phyloP scores from a whole-genome alignment of 805 yeast genomes.

The Ogataea paraovalis region DNA sequence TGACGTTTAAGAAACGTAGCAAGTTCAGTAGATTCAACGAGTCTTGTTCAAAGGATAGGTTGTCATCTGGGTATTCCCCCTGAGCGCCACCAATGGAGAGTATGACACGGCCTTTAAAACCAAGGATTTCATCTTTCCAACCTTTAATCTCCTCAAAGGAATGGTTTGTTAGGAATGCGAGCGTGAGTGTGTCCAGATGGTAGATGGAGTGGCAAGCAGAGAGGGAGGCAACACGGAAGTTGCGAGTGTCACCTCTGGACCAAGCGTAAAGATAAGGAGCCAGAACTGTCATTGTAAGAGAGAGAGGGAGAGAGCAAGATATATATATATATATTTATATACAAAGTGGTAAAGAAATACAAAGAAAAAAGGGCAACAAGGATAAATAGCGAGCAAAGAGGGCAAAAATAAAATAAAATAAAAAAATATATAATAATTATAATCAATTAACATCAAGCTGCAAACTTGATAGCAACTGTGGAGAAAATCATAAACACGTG shows the following conservation, averaged over 20 bases:
- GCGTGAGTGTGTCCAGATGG: constrained; percentile 17
- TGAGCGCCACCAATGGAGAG: constrained; percentile 32
- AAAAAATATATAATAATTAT: too few relatives aligned
- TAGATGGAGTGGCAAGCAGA: constrained; percentile 11
- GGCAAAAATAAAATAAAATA: too few relatives aligned
- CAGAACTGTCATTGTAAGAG: constrained; percentile 19
- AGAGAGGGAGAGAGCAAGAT: neutral
- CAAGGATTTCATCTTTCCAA: constrained; percentile 24
- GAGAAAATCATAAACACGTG: too few relatives aligned
- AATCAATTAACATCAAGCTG: too few relatives aligned
- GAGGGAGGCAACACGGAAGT: constrained; percentile 17
- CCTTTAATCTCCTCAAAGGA: constrained; percentile 22
- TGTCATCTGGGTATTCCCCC: constrained; percentile 23
- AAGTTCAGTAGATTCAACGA: constrained; percentile 11
- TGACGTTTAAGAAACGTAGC: constrained; percentile 13
- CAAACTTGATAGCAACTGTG: too few relatives aligned
- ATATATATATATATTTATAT: too few relatives aligned
- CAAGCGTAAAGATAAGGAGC: constrained; percentile 32
- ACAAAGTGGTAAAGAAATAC: too few relatives aligned
- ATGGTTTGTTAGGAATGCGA: constrained; percentile 26
- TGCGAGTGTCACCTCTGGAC: constrained; percentile 16
- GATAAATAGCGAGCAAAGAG: too few relatives aligned
- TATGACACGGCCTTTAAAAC: constrained; percentile 19
- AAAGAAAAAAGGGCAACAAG: too few relatives aligned
- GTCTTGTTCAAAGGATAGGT: constrained; percentile 12